phyloP scores from a whole-genome alignment of 2,329 filamentous ascomycete species.

The Beauveria scarabaeidicola region DNA sequence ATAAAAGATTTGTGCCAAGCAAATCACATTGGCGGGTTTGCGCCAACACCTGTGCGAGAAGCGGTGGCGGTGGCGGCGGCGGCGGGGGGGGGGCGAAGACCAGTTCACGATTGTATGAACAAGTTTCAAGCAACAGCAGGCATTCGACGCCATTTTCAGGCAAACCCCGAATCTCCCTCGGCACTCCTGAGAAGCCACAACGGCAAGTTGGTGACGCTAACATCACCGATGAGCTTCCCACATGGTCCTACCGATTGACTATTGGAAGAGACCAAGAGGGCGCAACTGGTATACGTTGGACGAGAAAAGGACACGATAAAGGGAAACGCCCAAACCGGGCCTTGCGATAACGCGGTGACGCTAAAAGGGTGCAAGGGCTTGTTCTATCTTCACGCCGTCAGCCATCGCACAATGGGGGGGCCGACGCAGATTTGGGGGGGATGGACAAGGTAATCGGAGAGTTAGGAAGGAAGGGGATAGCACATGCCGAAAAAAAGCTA shows the following conservation, averaged over 20 bases:
- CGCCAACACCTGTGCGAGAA: constrained; percentile 5
- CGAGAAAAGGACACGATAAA: not conserved
- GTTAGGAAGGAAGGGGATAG: not conserved
- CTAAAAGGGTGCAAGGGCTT: not conserved
- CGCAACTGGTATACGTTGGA: not conserved
- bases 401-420: not conserved
- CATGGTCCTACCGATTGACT: not conserved
- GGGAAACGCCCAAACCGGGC: not conserved
- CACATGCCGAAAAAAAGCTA: not conserved
- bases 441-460: not conserved
- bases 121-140: not conserved
- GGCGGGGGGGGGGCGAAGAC: not conserved
- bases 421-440: not conserved
- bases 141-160: not conserved
- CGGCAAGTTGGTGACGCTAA: not conserved
- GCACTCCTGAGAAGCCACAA: not conserved
- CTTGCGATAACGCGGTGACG: not conserved
- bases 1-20: not conserved
- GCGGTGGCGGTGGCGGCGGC: constrained; percentile 3
- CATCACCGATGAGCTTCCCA: not conserved
- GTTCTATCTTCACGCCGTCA: not conserved
- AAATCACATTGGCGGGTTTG: not conserved
- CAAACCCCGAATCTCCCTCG: too few relatives aligned
- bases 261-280: not conserved
- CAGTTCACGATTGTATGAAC: not conserved